Evolutionary conservation across 352 stramenopile species (phyloP).

Genomic region (Globisporangium abappressorium): DNA sequence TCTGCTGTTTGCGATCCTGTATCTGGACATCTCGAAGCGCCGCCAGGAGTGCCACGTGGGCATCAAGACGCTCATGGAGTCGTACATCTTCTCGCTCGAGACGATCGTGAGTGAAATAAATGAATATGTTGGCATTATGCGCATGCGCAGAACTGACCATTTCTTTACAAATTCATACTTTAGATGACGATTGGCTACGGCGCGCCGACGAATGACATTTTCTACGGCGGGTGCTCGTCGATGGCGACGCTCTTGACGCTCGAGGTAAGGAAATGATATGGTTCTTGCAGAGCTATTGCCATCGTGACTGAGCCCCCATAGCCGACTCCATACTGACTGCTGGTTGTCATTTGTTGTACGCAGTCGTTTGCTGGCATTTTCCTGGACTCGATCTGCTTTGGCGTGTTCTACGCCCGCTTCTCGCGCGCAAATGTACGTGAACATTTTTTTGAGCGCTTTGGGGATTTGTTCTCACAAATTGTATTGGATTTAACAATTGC

Average conservation of each 20-base stretch:
- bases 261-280: constrained; percentile 35
- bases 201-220: constrained; percentile 85
- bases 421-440: constrained; percentile 65
- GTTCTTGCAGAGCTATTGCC: not conserved
- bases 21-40: constrained; percentile 63
- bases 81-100: constrained; percentile 86
- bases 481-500: not conserved
- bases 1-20: constrained; percentile 75
- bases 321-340: not conserved
- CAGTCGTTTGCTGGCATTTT: constrained; percentile 86
- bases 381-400: constrained; percentile 83
- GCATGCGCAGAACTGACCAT: not conserved
- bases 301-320: not conserved
- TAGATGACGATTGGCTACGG: constrained; percentile 89
- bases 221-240: constrained; percentile 79
- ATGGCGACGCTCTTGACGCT: constrained; percentile 78
- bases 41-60: constrained; percentile 72
- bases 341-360: not conserved
- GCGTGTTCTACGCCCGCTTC: constrained; percentile 86
- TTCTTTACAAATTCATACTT: not conserved
- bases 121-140: not conserved
- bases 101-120: constrained; percentile 59
- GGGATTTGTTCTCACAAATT: not conserved
- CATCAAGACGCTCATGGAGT: constrained; percentile 68
- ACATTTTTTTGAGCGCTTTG: not conserved